Evolutionary conservation across 768 basidiomycete species (phyloP).

Genomic region (Termitomyces sp.): DNA sequence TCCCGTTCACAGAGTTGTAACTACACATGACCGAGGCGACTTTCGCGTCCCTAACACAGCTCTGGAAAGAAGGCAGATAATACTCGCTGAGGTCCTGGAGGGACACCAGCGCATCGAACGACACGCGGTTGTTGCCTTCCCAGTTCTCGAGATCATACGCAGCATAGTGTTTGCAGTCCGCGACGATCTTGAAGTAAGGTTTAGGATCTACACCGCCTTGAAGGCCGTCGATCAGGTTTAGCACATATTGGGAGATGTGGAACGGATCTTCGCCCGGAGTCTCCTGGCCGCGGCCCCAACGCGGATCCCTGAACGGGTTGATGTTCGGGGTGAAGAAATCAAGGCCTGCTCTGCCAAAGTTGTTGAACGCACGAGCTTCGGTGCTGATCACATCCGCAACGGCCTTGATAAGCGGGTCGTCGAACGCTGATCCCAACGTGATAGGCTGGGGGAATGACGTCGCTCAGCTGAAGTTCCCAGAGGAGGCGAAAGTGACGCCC

Average conservation of each 20-base stretch:
- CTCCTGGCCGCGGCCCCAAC: slow-evolving; percentile 60
- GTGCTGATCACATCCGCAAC: slow-evolving; percentile 49
- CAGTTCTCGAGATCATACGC: slow-evolving; percentile 56
- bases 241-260: slow-evolving; percentile 47
- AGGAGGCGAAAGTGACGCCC: slow-evolving; percentile 42
- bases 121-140: slow-evolving; percentile 41
- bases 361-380: slow-evolving; percentile 56
- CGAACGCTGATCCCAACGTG: slow-evolving; percentile 48
- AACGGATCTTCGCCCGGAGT: slow-evolving; percentile 59
- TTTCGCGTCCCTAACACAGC: slow-evolving; percentile 56
- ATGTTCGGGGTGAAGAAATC: slow-evolving; percentile 57
- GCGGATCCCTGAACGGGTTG: slow-evolving; percentile 56
- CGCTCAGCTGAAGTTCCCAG: slow-evolving; percentile 50
- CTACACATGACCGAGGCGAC: slow-evolving; percentile 60
- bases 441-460: slow-evolving; percentile 59
- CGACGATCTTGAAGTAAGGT: slow-evolving; percentile 44
- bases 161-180: slow-evolving; percentile 58
- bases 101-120: slow-evolving; percentile 50
- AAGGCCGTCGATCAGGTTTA: slow-evolving; percentile 46
- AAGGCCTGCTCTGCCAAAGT: slow-evolving; percentile 43
- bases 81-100: slow-evolving; percentile 52
- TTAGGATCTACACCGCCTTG: slow-evolving; percentile 53
- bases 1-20: slow-evolving; percentile 57
- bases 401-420: slow-evolving; percentile 43
- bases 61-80: slow-evolving; percentile 52